A percentile compares a stretch with the other conserved stretches of the same genome.
Evolutionary conservation across 169 alveolate genomes (phyloP).

Genomic region (Plasmodium ovale): DNA sequence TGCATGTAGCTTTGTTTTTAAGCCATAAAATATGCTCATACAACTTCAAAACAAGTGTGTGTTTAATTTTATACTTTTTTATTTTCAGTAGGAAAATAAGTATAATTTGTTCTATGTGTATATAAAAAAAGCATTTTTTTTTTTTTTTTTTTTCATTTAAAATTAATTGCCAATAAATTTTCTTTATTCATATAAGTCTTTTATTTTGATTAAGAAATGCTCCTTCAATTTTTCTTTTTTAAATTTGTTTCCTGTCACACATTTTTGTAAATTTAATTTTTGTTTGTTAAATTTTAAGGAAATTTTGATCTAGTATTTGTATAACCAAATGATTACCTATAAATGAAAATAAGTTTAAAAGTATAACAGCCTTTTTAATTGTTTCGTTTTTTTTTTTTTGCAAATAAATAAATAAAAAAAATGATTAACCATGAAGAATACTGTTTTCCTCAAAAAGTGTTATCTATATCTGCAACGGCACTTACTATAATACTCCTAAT

Average conservation of each 20-base stretch:
- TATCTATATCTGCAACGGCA: constrained; percentile 69
- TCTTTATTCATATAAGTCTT: background rate
- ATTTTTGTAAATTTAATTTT: constrained; percentile 10
- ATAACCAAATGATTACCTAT: constrained; percentile 61
- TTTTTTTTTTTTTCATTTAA: constrained; percentile 13
- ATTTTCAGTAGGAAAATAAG: constrained; percentile 3
- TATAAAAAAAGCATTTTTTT: constrained; percentile 6
- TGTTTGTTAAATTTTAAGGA: background rate
- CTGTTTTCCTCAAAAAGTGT: constrained; percentile 56
- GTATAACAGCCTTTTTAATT: background rate
- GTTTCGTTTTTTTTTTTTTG: constrained; percentile 12
- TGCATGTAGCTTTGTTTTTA: constrained; percentile 1
- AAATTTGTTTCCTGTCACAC: background rate
- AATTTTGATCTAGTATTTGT: background rate
- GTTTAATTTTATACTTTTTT: background rate
- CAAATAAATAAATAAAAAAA: constrained; percentile 19
- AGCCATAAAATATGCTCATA: background rate
- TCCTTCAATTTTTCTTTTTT: constrained; percentile 17
- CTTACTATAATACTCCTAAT: constrained; percentile 46
- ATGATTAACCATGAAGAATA: constrained; percentile 66
- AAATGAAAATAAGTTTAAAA: constrained; percentile 9
- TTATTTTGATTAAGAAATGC: constrained; percentile 10
- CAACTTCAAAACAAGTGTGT: background rate
- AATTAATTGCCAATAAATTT: constrained; percentile 3
- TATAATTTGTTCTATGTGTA: background rate